Percentiles rank a stretch among this genome's conserved stretches.
These are phyloP conservation scores for Fusarium brachygibbosum DNA, from an alignment of 2,329 filamentous ascomycete genomes.

Conservation along the genomic window DNA sequence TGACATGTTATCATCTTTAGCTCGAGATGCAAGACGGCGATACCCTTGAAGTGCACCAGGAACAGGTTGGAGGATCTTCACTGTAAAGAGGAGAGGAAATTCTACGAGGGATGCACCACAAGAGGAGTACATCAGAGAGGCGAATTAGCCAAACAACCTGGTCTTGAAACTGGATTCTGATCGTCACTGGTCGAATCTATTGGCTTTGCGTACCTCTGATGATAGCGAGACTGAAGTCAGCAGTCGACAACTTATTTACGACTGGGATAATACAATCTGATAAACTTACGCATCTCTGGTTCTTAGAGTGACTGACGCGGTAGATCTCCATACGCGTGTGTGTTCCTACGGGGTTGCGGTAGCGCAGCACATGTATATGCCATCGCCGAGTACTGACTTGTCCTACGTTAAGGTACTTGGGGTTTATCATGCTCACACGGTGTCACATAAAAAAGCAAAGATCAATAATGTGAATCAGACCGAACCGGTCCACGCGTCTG, in stretches of 20 bases:
- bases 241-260: slow-evolving; percentile 47
- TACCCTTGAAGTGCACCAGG: slow-evolving; percentile 96
- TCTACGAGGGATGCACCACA: slow-evolving; percentile 1
- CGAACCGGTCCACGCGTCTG: slow-evolving; percentile 27
- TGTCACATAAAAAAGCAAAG: slow-evolving; percentile 1
- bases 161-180: slow-evolving; percentile 36
- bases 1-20: slow-evolving; percentile 61
- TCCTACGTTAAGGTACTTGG: neutral
- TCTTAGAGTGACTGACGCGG: neutral
- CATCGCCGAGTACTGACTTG: neutral
- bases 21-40: slow-evolving; percentile 98
- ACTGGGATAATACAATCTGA: slow-evolving; percentile 52
- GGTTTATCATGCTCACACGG: neutral
- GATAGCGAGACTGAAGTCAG: slow-evolving; percentile 35
- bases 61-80: slow-evolving; percentile 86
- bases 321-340: neutral
- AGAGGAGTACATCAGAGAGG: slow-evolving; percentile 14
- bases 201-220: slow-evolving; percentile 44
- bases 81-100: slow-evolving; percentile 13
- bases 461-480: neutral
- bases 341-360: neutral
- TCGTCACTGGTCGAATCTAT: slow-evolving; percentile 24
- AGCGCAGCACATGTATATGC: neutral
- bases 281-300: neutral
- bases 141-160: slow-evolving; percentile 21